Evolutionary conservation across 192 early-diverging fungal species (phyloP).

Genomic region (Pilaira anomala): DNA sequence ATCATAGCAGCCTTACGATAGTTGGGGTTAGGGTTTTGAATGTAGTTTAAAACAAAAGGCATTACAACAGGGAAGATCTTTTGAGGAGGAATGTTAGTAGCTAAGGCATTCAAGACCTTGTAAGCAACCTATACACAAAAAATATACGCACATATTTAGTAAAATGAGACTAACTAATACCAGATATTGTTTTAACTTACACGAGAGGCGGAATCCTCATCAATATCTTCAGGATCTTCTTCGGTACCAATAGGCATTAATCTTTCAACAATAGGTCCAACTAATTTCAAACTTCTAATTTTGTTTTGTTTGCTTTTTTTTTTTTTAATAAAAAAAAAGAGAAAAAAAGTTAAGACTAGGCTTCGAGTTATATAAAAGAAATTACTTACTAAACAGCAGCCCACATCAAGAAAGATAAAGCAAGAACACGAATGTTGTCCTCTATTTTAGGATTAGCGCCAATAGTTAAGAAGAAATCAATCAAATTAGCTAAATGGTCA

Average conservation of each 20-base stretch:
- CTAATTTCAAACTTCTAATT: constrained; percentile 78
- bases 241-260: constrained; percentile 82
- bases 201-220: constrained; percentile 75
- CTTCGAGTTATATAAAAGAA: not conserved
- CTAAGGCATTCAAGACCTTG: constrained; percentile 72
- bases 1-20: constrained; percentile 87
- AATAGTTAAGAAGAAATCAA: constrained; percentile 76
- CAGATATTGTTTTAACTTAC: constrained; percentile 13
- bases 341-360: constrained; percentile 3
- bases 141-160: too few species aligned
- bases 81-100: constrained; percentile 81
- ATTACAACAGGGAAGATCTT: constrained; percentile 83
- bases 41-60: constrained; percentile 68
- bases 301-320: constrained; percentile 77
- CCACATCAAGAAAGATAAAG: constrained; percentile 79
- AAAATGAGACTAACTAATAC: too few species aligned
- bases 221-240: constrained; percentile 71
- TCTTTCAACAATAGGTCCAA: constrained; percentile 71
- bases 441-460: constrained; percentile 65
- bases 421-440: constrained; percentile 68
- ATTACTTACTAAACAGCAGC: constrained; percentile 64
- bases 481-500: constrained; percentile 71
- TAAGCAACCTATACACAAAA: constrained; percentile 33
- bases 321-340: too few species aligned
- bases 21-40: constrained; percentile 72